These are phyloP conservation scores for Ilyonectria destructans DNA, from an alignment of 2,329 filamentous ascomycete genomes.

Conservation along the genomic window DNA sequence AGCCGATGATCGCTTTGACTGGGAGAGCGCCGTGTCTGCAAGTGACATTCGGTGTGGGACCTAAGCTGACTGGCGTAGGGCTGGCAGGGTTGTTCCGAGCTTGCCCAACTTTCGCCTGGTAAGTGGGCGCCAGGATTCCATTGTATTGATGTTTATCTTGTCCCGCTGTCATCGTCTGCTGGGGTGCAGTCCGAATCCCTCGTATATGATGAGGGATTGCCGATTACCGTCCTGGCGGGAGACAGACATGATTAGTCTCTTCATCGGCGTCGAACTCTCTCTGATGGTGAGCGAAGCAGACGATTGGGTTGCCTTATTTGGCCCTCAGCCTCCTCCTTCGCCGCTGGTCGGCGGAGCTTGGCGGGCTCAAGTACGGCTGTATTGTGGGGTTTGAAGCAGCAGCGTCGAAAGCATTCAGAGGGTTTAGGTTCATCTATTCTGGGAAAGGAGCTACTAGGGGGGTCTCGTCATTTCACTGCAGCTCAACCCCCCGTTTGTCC, in stretches of 20 bases:
- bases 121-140: not conserved
- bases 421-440: conserved; percentile 8
- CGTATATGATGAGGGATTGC: conserved; percentile 22
- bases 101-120: not conserved
- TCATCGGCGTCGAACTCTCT: not conserved
- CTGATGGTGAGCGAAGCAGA: not conserved
- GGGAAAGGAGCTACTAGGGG: not conserved
- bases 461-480: too few species aligned
- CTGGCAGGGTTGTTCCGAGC: conserved; percentile 15
- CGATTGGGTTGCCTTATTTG: not conserved
- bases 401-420: not conserved
- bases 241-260: conserved; percentile 1
- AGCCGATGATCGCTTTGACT: not conserved
- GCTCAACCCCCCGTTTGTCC: too few species aligned
- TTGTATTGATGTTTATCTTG: conserved; percentile 8
- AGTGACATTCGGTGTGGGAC: conserved; percentile 8
- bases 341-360: conserved; percentile 31
- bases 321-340: conserved; percentile 1
- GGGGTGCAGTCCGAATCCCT: not conserved
- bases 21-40: conserved; percentile 5
- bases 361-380: conserved; percentile 38
- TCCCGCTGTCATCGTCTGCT: conserved; percentile 4
- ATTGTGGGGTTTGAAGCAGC: conserved; percentile 26
- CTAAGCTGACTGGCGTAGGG: conserved; percentile 31
- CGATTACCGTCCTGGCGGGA: conserved; percentile 8